Evolutionary conservation across 2,329 filamentous ascomycete species (phyloP), one percentile per base, ranked within the genome.

Genomic region (Colletotrichum gloeosporioides): DNA sequence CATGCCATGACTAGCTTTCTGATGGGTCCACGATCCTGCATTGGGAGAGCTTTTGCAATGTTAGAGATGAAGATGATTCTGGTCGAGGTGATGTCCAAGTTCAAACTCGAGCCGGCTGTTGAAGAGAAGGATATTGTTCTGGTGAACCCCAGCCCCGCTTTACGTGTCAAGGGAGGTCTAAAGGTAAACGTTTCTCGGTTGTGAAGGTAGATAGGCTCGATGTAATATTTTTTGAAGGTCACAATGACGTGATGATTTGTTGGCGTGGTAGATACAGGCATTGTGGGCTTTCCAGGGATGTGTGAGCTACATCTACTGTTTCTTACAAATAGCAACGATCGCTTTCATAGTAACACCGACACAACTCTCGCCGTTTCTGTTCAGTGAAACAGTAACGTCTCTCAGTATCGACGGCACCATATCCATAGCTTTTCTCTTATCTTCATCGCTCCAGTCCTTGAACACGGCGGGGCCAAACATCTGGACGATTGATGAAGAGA

Each of bases 51-150:
- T 13, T 83, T 84, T 32, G 80, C 85, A 1, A 75, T 84, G 65
- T 73, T 86, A 66, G 85, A 86, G 78, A 82, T 86, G 78, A 87
- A 87, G 79, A 77, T 80, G 5, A 79, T 86, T 8, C 55, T 87
- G 15, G 77, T 82, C 4, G 82, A 83, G 73, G 71, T 86, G 65
- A 74, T 86, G 36, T 77, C 77, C 6, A 79, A 78, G 25, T 87
- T 85, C 77, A 75, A 74, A 22, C 80, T 86, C 27, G 77, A 82
- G 31, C 78, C 78, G 8, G 72, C 55, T 8, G 77, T 78, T 27
- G 72, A 74, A 3, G 80, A 79, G 39, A 78, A 81, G 57, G 78
- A 79, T 77, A 73, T 82, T 44, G 78, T 71, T 55, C 77, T 68
- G 7, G 55, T 73, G 13, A 76, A 76, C 25, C 69, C 73, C 8